Conservation (phyloP, 1,139 yeast species). For the Saccharomyces pastorianus region DNA sequence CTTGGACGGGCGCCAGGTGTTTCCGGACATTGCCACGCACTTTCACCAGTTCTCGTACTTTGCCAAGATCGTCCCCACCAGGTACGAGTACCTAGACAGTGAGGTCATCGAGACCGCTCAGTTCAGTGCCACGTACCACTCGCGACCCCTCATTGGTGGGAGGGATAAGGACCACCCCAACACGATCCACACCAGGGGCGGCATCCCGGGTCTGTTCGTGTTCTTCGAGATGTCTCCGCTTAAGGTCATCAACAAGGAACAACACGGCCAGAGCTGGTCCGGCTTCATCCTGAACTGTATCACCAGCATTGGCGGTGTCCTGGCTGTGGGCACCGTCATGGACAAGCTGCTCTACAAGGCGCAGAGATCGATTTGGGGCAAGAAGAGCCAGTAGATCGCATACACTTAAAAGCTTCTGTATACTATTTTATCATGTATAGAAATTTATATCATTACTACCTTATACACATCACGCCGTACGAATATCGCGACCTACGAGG, state of each 20-base stretch:
- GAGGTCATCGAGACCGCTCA: constrained; percentile 74
- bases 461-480: constrained; percentile 6
- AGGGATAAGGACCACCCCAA: constrained; percentile 85
- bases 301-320: constrained; percentile 86
- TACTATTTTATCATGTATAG: not conserved
- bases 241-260: constrained; percentile 81
- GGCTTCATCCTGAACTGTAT: constrained; percentile 79
- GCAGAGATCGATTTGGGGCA: constrained; percentile 66
- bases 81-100: constrained; percentile 59
- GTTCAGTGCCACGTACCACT: constrained; percentile 84
- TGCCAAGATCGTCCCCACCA: constrained; percentile 83
- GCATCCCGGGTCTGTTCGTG: constrained; percentile 83
- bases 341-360: constrained; percentile 90
- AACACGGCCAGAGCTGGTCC: constrained; percentile 71
- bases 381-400: constrained; percentile 38
- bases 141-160: constrained; percentile 79
- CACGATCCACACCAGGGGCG: constrained; percentile 77
- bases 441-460: not conserved
- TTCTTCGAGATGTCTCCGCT: constrained; percentile 88
- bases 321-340: constrained; percentile 82
- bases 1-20: constrained; percentile 47
- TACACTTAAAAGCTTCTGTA: constrained; percentile 1
- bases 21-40: constrained; percentile 48
- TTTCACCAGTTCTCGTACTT: constrained; percentile 55
- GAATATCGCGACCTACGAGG: constrained; percentile 1